phyloP scores from a whole-genome alignment of 2,329 filamentous ascomycete species.

The Claviceps paspali region DNA sequence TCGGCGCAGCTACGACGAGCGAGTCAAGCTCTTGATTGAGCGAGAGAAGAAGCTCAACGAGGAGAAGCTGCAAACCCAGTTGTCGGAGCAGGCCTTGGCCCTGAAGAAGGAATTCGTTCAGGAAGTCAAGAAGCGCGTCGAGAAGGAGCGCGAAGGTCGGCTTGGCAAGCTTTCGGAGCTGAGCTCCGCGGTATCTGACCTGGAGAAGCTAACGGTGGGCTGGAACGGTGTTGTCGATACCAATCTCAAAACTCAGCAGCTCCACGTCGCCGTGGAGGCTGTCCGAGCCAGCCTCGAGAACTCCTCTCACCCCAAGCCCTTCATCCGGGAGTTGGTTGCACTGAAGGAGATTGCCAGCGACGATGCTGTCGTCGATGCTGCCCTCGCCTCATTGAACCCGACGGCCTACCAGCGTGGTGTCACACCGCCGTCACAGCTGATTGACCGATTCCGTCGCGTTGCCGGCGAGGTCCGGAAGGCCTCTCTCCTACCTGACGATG shows the following conservation, averaged over 20 bases:
- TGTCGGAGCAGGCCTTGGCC: constrained; percentile 79
- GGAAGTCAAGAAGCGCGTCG: constrained; percentile 67
- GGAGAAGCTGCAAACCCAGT: constrained; percentile 66
- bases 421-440: constrained; percentile 66
- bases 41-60: constrained; percentile 68
- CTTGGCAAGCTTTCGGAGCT: constrained; percentile 76
- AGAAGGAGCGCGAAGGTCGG: constrained; percentile 74
- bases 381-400: constrained; percentile 93
- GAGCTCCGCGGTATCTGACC: constrained; percentile 58
- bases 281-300: constrained; percentile 73
- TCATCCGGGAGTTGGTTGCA: constrained; percentile 82
- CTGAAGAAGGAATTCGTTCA: constrained; percentile 73
- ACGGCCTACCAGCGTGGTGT: constrained; percentile 85
- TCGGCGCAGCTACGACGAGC: constrained; percentile 61
- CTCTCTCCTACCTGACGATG: constrained; percentile 78
- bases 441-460: constrained; percentile 91
- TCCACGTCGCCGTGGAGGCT: constrained; percentile 89
- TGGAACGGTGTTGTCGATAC: constrained; percentile 86
- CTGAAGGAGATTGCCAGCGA: constrained; percentile 81
- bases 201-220: constrained; percentile 73
- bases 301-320: constrained; percentile 57
- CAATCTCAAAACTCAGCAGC: constrained; percentile 87
- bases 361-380: constrained; percentile 76
- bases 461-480: constrained; percentile 89
- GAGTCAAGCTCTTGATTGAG: constrained; percentile 63